Evolutionary conservation across 345 rosid genomes (phyloP).

Genomic region (Capsella bursapastoris): DNA sequence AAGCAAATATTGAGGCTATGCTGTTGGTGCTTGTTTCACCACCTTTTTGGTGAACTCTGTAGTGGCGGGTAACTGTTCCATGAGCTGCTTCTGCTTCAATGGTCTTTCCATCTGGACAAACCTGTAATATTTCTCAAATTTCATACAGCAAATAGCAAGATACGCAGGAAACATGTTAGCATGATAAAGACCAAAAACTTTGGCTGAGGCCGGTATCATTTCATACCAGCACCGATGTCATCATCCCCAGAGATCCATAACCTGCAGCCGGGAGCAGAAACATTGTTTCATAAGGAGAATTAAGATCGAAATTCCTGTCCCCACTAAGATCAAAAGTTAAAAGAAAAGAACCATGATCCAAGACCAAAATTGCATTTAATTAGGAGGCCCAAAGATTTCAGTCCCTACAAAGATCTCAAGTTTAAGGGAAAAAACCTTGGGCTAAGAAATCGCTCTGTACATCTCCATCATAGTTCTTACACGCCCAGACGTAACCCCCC

Average conservation of each 20-base stretch:
- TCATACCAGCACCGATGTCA: constrained; percentile 93
- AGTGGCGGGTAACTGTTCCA: constrained; percentile 88
- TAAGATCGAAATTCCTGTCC: background rate
- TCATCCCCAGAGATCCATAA: constrained; percentile 95
- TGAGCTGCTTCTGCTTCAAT: constrained; percentile 92
- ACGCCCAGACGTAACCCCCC: constrained; percentile 97
- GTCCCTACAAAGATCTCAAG: constrained; percentile 17
- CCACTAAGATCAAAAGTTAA: constrained; percentile 11
- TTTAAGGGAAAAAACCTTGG: constrained; percentile 61
- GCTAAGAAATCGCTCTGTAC: constrained; percentile 99
- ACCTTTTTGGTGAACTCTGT: constrained; percentile 83
- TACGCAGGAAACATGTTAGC: background rate
- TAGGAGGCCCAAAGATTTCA: background rate
- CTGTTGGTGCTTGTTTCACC: constrained; percentile 93
- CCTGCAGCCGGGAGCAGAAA: constrained; percentile 52
- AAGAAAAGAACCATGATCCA: constrained; percentile 48
- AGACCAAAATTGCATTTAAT: constrained; percentile 53
- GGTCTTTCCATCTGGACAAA: constrained; percentile 93
- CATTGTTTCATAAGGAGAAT: constrained; percentile 16
- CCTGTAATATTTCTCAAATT: constrained; percentile 50
- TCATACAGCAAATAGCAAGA: background rate
- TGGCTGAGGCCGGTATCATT: constrained; percentile 4
- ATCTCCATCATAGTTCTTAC: constrained; percentile 98
- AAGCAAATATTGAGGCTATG: constrained; percentile 87
- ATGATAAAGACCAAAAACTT: constrained; percentile 5